Conservation (phyloP, 1,284 basidiomycete genomes). For the Trametes polyzona region DNA sequence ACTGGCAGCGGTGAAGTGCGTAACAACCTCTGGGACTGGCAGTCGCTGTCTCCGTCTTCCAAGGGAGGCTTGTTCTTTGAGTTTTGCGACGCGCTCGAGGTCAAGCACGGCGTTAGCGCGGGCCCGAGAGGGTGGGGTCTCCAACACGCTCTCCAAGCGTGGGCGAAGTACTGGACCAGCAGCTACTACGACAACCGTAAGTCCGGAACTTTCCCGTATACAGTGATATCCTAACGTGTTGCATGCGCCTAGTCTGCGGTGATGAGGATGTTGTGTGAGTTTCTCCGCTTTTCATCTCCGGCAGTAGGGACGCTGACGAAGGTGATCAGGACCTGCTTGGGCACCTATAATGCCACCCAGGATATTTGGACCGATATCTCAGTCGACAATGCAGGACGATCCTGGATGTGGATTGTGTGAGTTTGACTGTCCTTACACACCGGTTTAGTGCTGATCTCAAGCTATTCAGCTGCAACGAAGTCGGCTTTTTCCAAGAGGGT, state of each 20-base stretch:
- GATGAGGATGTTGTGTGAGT: slow-evolving; percentile 45
- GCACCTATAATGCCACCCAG: slow-evolving; percentile 55
- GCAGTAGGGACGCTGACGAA: not conserved
- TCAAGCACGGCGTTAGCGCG: slow-evolving; percentile 62
- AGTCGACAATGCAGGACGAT: slow-evolving; percentile 54
- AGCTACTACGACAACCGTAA: slow-evolving; percentile 47
- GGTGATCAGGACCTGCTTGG: slow-evolving; percentile 54
- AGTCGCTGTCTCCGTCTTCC: slow-evolving; percentile 52
- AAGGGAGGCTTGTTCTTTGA: slow-evolving; percentile 53
- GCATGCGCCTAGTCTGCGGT: slow-evolving; percentile 46
- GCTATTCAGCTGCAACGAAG: slow-evolving; percentile 62
- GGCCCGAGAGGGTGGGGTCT: slow-evolving; percentile 64
- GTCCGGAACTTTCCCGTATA: slow-evolving; percentile 22
- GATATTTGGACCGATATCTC: slow-evolving; percentile 54
- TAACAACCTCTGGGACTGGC: slow-evolving; percentile 61
- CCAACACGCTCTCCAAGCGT: slow-evolving; percentile 61
- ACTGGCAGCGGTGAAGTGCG: slow-evolving; percentile 43
- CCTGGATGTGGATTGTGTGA: slow-evolving; percentile 68
- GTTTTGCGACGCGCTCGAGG: slow-evolving; percentile 77
- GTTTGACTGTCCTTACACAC: slow-evolving; percentile 29
- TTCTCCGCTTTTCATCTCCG: not conserved
- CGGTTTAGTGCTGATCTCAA: not conserved
- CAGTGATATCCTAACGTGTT: not conserved
- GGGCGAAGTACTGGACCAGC: slow-evolving; percentile 60
- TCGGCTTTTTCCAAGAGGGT: slow-evolving; percentile 66